These are phyloP conservation scores for Phytophthora kernoviae DNA, from an alignment of 352 stramenopile species.

Conservation along the genomic window DNA sequence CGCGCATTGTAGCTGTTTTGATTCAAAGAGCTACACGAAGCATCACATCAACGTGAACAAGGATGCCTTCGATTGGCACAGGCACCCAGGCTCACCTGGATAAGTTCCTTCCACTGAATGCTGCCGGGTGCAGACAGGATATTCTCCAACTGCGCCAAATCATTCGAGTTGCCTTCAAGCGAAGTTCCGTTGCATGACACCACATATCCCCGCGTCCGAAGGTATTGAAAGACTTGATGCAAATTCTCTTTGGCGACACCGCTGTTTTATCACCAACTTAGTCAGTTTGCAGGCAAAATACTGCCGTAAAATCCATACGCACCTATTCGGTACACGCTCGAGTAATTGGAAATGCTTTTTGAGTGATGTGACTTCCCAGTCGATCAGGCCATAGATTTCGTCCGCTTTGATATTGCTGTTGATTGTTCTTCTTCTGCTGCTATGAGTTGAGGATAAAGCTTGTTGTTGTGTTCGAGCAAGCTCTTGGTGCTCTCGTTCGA, in stretches of 20 bases:
- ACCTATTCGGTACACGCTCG: conserved; percentile 50
- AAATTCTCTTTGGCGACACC: conserved; percentile 22
- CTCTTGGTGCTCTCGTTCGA: conserved; percentile 47
- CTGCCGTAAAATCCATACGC: neutral
- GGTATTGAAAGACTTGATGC: conserved; percentile 21
- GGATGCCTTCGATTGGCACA: neutral
- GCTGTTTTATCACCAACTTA: conserved; percentile 5
- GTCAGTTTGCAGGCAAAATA: neutral
- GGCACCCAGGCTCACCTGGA: conserved; percentile 19
- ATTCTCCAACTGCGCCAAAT: conserved; percentile 10
- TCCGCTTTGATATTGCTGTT: conserved; percentile 11
- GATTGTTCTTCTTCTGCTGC: conserved; percentile 5
- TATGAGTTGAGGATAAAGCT: conserved; percentile 10
- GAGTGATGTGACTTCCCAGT: conserved; percentile 56
- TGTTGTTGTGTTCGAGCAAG: conserved; percentile 41
- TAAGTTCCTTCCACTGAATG: conserved; percentile 30
- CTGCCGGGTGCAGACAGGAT: conserved; percentile 11
- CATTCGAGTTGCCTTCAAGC: conserved; percentile 15
- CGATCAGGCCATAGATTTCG: conserved; percentile 36
- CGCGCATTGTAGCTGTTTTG: conserved; percentile 33
- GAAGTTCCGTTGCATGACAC: conserved; percentile 20
- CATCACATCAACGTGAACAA: conserved; percentile 4
- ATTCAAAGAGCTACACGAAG: conserved; percentile 28
- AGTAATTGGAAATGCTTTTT: conserved; percentile 57
- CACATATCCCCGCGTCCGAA: conserved; percentile 29